Base-by-base conservation (phyloP, 2,329 filamentous ascomycete genomes). In the Xylariaceae sp. region DNA sequence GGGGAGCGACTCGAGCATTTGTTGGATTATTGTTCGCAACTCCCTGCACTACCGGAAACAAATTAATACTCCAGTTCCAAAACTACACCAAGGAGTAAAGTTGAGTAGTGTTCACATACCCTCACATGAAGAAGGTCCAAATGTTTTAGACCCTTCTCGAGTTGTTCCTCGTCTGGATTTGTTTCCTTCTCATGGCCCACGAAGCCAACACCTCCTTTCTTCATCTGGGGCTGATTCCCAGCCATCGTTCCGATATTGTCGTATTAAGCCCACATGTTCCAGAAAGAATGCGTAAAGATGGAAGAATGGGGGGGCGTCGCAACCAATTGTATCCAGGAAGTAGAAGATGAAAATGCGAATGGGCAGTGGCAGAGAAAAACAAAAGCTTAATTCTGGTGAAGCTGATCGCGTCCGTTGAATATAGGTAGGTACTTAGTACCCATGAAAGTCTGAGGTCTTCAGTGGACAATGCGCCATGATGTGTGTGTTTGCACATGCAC, bases 81-180 rank as follows among this genome's bases (percentile, higher is more conserved):
- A 65, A 64, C 74, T 75, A 49, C 66, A 70, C 14, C 29, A 49
- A 47, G 54, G 43, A 37, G 29, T 23, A 18, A 49, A 26, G 43
- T 3, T 44, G 20, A 12, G 5, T 16, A 26, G 9, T 16, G 20
- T 40, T 50, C 66, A 63, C 66, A 63, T 77, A 79, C 82, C 75
- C 82, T 79, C 64, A 81, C 73, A 64, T 85, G 81, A n/a, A 84
- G 71, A 45, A 81, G 72, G 62, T 82, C 81, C 50, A 85, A 74
- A 32, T 77, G 75, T 63, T 79, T 72, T 63, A 85, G 74, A 20
- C 77, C 78, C 56, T 77, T 73, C 56, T 80, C 75, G 6, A 85
- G 73, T 55, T 77, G 77, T 52, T 77, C 74, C 67, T 85, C 81
- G 46, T 82, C 77, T 72, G 74, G 74, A 7, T 70, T 66, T 52